Evolutionary conservation across 2,329 filamentous ascomycete genomes (phyloP).

Genomic region (Ophiostoma quercus): DNA sequence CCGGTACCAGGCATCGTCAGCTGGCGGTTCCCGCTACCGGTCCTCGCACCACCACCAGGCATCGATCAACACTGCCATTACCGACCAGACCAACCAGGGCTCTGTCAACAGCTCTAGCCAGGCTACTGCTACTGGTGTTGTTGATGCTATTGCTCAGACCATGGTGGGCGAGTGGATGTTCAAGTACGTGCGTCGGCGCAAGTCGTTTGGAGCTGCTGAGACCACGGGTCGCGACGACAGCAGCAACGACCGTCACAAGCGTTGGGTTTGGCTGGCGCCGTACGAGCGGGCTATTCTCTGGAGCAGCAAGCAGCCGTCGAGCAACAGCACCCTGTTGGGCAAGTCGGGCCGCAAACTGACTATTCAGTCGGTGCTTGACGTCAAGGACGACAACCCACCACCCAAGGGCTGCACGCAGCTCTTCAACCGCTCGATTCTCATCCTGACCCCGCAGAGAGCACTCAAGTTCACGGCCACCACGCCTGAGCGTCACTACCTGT

Average conservation of each 20-base stretch:
- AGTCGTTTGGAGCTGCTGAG: slow-evolving; percentile 79
- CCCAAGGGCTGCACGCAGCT: slow-evolving; percentile 63
- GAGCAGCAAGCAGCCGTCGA: slow-evolving; percentile 95
- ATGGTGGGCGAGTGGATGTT: slow-evolving; percentile 99
- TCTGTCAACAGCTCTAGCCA: slow-evolving; percentile 56
- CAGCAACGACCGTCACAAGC: slow-evolving; percentile 77
- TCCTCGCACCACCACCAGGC: slow-evolving; percentile 48
- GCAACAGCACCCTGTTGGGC: slow-evolving; percentile 79
- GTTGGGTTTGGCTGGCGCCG: slow-evolving; percentile 97
- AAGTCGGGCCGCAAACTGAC: slow-evolving; percentile 92
- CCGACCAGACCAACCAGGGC: slow-evolving; percentile 42
- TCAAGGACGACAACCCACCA: slow-evolving; percentile 84
- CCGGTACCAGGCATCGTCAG: slow-evolving; percentile 38
- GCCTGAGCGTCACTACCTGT: slow-evolving; percentile 84
- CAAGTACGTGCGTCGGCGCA: slow-evolving; percentile 81
- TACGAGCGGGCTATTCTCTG: slow-evolving; percentile 95
- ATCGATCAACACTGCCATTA: slow-evolving; percentile 55
- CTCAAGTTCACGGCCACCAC: slow-evolving; percentile 88
- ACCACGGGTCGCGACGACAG: slow-evolving; percentile 61
- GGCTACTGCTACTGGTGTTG: slow-evolving; percentile 70
- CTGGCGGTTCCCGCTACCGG: slow-evolving; percentile 38
- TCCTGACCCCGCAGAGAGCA: slow-evolving; percentile 86
- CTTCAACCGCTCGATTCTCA: slow-evolving; percentile 92
- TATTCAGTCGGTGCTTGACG: slow-evolving; percentile 94
- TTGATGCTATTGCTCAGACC: slow-evolving; percentile 93